Conservation (phyloP, 2,329 filamentous ascomycete species). For the Colletotrichum ledebouriae region DNA sequence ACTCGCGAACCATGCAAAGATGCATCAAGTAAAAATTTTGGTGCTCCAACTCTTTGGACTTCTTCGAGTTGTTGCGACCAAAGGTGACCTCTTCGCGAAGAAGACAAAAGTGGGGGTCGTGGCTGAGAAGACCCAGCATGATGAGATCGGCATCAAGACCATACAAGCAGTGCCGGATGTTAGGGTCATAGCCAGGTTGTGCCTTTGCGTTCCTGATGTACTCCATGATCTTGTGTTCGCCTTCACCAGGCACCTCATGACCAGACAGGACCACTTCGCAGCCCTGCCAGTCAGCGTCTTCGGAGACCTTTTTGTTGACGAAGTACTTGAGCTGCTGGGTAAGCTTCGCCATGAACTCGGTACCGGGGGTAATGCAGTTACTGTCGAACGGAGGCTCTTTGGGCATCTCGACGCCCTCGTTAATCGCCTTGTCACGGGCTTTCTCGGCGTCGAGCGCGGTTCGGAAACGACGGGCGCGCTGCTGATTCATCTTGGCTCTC, state of each 20-base stretch:
- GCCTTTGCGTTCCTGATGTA: conserved; percentile 98
- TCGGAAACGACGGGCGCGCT: conserved; percentile 93
- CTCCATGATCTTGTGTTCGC: conserved; percentile 99
- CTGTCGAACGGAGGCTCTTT: conserved; percentile 98
- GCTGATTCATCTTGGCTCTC: conserved; percentile 99
- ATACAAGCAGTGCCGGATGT: conserved; percentile 96
- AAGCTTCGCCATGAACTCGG: conserved; percentile 97
- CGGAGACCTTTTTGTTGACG: conserved; percentile 97
- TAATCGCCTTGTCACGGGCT: conserved; percentile 91
- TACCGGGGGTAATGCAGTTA: conserved; percentile 98
- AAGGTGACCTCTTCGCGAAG: conserved; percentile 98
- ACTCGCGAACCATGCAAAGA: conserved; percentile 96
- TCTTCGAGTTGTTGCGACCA: conserved; percentile 86
- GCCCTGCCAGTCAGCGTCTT: conserved; percentile 97
- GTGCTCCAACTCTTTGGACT: conserved; percentile 96
- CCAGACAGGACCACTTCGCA: conserved; percentile 97
- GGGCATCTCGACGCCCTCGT: conserved; percentile 90
- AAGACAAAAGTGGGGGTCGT: conserved; percentile 98
- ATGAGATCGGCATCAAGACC: conserved; percentile 97
- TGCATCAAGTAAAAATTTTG: conserved; percentile 99
- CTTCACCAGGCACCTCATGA: conserved; percentile 97
- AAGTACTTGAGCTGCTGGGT: conserved; percentile 97
- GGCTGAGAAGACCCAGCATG: conserved; percentile 96
- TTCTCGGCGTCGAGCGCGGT: conserved; percentile 92
- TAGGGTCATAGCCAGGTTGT: conserved; percentile 91